Conservation (phyloP, 192 early-diverging fungal species). For the Haplosporangium gracile region DNA sequence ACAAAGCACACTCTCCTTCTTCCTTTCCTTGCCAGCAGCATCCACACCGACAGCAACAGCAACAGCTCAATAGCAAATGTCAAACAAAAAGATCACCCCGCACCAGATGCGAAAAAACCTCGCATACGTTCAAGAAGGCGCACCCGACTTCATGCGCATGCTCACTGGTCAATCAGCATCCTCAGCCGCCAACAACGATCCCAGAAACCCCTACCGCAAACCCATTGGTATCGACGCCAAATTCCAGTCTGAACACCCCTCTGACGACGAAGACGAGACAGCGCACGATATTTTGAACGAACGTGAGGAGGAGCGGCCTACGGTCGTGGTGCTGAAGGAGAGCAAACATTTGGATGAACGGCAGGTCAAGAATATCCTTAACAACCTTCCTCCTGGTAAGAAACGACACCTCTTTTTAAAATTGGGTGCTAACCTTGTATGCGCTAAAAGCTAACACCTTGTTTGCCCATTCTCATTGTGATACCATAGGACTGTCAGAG, state of each 20-base stretch:
- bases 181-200: slow-evolving; percentile 32
- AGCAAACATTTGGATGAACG: slow-evolving; percentile 55
- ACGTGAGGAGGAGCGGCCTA: slow-evolving; percentile 52
- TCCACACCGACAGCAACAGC: not conserved
- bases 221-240: slow-evolving; percentile 54
- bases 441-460: not conserved
- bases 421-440: no score
- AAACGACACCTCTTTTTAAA: no score
- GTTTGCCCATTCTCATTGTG: not conserved
- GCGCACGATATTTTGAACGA: slow-evolving; percentile 52
- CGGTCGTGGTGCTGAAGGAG: slow-evolving; percentile 56
- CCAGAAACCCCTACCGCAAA: slow-evolving; percentile 50
- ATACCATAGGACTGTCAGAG: slow-evolving; percentile 35
- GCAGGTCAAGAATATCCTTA: slow-evolving; percentile 47
- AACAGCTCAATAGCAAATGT: slow-evolving; percentile 22
- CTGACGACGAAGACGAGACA: slow-evolving; percentile 48
- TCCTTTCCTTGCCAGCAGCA: not conserved
- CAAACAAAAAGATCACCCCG: slow-evolving; percentile 46
- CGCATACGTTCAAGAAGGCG: slow-evolving; percentile 44
- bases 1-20: not conserved
- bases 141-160: slow-evolving; percentile 54
- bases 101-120: slow-evolving; percentile 52
- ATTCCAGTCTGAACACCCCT: slow-evolving; percentile 26
- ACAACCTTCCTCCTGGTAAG: slow-evolving; percentile 46
- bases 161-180: slow-evolving; percentile 43